A percentile compares a stretch with the other conserved stretches of the same genome.
These are phyloP conservation scores for Colletotrichum eleusines DNA, from an alignment of 2,329 filamentous ascomycete species.

Conservation along the genomic window DNA sequence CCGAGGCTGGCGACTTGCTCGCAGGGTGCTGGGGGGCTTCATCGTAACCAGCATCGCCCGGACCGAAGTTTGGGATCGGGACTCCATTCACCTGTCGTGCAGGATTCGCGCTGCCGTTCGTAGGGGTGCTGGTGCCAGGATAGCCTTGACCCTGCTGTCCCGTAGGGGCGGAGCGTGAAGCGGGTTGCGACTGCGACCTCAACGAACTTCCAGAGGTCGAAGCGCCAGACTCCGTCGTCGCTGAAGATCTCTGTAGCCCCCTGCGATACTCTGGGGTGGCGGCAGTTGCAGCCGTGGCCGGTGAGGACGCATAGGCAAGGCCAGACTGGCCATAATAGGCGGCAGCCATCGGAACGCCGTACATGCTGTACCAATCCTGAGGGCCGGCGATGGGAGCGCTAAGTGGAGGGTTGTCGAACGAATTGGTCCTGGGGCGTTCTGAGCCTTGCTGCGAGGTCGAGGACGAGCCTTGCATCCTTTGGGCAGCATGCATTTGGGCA, in stretches of 20 bases:
- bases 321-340: slow-evolving; percentile 62
- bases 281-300: slow-evolving; percentile 56
- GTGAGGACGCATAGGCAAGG: slow-evolving; percentile 69
- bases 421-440: slow-evolving; percentile 71
- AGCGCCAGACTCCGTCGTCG: slow-evolving; percentile 61
- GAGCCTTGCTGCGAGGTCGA: slow-evolving; percentile 47
- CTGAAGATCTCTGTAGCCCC: slow-evolving; percentile 66
- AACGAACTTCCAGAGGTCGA: slow-evolving; percentile 66
- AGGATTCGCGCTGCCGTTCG: slow-evolving; percentile 22
- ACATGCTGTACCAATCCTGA: slow-evolving; percentile 66
- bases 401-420: slow-evolving; percentile 71
- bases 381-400: slow-evolving; percentile 66
- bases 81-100: slow-evolving; percentile 62
- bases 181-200: slow-evolving; percentile 76
- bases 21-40: slow-evolving; percentile 55
- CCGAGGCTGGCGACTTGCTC: slow-evolving; percentile 61
- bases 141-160: slow-evolving; percentile 38
- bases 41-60: slow-evolving; percentile 66
- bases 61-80: slow-evolving; percentile 66
- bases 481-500: slow-evolving; percentile 40
- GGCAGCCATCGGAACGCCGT: slow-evolving; percentile 52
- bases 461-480: slow-evolving; percentile 38
- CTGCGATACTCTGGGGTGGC: slow-evolving; percentile 66
- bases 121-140: slow-evolving; percentile 30
- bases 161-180: slow-evolving; percentile 57